Percentiles rank a stretch among this genome's conserved stretches.
Evolutionary conservation across 139 green algal species (phyloP).

Genomic region (Gonium pectorale): DNA sequence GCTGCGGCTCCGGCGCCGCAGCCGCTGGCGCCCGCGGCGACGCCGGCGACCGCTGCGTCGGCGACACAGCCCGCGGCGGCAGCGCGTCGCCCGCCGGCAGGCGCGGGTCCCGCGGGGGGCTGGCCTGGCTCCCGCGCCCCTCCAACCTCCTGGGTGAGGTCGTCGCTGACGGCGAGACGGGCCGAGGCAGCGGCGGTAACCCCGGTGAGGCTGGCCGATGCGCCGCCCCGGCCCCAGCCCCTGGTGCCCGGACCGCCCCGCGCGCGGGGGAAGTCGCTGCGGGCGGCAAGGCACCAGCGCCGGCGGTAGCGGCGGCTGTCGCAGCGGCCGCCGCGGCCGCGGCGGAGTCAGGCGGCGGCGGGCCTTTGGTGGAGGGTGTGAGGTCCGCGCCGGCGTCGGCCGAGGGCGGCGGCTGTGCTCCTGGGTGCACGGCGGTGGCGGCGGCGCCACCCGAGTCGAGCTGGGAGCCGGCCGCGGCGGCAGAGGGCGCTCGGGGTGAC

Average conservation of each 20-base stretch:
- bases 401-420: not conserved
- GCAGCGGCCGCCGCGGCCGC: not conserved
- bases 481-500: not conserved
- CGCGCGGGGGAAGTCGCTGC: not conserved
- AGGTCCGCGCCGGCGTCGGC: not conserved
- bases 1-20: too few relatives aligned
- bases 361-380: not conserved
- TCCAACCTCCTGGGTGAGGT: not conserved
- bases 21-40: too few relatives aligned
- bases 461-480: not conserved
- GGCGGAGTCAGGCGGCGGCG: not conserved
- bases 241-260: not conserved
- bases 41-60: too few relatives aligned
- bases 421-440: slow-evolving; percentile 7
- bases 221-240: not conserved
- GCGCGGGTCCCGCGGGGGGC: not conserved
- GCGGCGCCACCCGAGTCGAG: not conserved
- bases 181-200: not conserved
- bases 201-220: not conserved
- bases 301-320: not conserved
- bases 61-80: too few relatives aligned
- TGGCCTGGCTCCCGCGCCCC: not conserved
- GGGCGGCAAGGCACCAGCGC: not conserved
- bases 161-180: too few relatives aligned
- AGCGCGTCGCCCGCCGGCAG: not conserved